Base-by-base conservation (phyloP, 805 yeast genomes). In the Zygosaccharomyces bailii region DNA sequence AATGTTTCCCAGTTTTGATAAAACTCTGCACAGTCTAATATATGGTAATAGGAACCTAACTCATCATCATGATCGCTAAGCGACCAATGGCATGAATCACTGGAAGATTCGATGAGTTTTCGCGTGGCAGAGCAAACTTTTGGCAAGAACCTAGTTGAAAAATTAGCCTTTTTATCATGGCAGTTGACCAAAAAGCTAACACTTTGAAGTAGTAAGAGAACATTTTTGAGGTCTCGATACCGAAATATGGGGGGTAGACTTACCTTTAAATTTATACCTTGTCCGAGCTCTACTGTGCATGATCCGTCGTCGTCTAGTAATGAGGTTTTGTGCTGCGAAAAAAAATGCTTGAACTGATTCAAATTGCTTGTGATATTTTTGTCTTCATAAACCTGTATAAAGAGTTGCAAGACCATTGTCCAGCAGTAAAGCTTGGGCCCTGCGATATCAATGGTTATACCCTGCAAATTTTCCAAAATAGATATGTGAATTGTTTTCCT, bases 141-240 rank as follows among this genome's bases (percentile, higher is more conserved):
- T 1, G 67, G 65, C 32, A 63, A 39, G 34, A 60, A 63, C 39
- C 49, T 57, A 5, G 48, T 48, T 0, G 66, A 60, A 42, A 61
- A 63, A 42, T 60, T 59, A 3, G 63, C 56, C 29, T 51, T 54
- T 23, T 52, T 51, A 44, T 64, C 67, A 34, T 60, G 57, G 25
- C 66, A 63, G 35, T 63, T 64, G 2, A 58, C 57, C 27, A 64
- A 39, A 39, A 56, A 64, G 45, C 66, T 60, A 6, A 61, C 56
- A 47, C 67, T 61, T 45, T 64, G 68, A 14, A 63, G 46, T 6
- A 64, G 45, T 5, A 63, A 36, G 13, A 64, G 37, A 3, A 63
- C 14, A 20, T 55, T 55, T 42, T 63, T 64, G 39, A 60, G 37
- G 42, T 61, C 60, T 30, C 52, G 52, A 27, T 60, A 61, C 19